Conservation (phyloP, 2,329 filamentous ascomycete genomes). For the Cercospora janseana region DNA sequence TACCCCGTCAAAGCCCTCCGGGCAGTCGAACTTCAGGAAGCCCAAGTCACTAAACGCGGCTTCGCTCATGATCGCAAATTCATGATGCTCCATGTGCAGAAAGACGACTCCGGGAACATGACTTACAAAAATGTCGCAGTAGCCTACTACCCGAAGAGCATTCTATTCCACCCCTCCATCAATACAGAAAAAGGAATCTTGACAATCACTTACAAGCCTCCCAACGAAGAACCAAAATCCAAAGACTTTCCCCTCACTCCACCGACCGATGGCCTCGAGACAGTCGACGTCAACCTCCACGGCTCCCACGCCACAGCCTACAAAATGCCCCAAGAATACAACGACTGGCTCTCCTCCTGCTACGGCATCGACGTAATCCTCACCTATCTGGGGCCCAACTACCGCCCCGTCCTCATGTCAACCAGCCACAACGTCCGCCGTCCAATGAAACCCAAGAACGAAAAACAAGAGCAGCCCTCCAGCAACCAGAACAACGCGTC, state of each 20-base stretch:
- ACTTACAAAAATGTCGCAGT: constrained; percentile 45
- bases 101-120: constrained; percentile 32
- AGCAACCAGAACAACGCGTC: constrained; percentile 4
- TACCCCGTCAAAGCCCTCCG: constrained; percentile 52
- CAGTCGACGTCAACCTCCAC: constrained; percentile 47
- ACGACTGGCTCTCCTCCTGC: constrained; percentile 45
- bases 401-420: constrained; percentile 43
- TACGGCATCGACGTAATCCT: constrained; percentile 47
- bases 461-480: too few relatives aligned
- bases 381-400: constrained; percentile 45
- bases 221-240: constrained; percentile 29
- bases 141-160: constrained; percentile 41
- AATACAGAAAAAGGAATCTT: constrained; percentile 36
- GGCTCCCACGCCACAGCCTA: constrained; percentile 43
- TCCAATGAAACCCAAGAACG: constrained; percentile 6
- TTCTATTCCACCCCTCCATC: constrained; percentile 44
- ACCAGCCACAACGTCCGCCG: constrained; percentile 18
- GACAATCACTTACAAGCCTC: constrained; percentile 43
- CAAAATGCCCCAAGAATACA: constrained; percentile 45
- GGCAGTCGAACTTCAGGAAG: constrained; percentile 39
- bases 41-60: constrained; percentile 45
- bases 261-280: constrained; percentile 37
- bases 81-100: constrained; percentile 44
- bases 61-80: constrained; percentile 47
- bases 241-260: constrained; percentile 45